A percentile compares a stretch with the other conserved stretches of the same genome.
phyloP scores from a whole-genome alignment of 306 rosid species.

The apple (Malus domestica) region DNA sequence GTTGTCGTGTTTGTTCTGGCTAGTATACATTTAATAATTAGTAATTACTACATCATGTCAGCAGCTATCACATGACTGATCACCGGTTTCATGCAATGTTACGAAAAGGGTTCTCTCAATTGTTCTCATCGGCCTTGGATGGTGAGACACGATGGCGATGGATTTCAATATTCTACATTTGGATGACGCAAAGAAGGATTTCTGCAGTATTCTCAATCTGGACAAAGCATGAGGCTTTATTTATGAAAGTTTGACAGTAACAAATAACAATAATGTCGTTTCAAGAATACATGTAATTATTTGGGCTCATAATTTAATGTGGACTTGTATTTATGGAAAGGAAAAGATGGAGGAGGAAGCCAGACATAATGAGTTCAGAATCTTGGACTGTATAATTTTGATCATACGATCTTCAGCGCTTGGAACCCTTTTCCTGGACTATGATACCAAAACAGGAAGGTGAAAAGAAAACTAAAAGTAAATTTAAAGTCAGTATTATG shows the following conservation, averaged over 20 bases:
- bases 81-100: background rate
- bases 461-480: background rate
- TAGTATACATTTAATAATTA: background rate
- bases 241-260: background rate
- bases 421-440: constrained; percentile 12
- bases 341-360: background rate
- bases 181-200: background rate
- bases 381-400: background rate
- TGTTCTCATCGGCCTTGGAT: background rate
- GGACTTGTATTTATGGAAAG: background rate
- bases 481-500: constrained; percentile 16
- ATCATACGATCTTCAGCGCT: constrained; percentile 14
- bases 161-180: background rate
- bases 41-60: too few species aligned
- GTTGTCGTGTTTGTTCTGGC: background rate
- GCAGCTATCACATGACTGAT: too few species aligned
- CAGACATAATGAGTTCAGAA: background rate
- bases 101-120: too few species aligned
- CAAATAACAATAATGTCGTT: background rate
- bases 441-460: constrained; percentile 17
- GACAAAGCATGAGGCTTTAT: background rate
- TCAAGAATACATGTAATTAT: background rate
- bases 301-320: background rate
- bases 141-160: background rate
- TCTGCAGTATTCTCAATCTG: background rate